A percentile compares a stretch with the other conserved stretches of the same genome.
Conservation (phyloP, 352 stramenopile species). For the Phytophthora quininea region DNA sequence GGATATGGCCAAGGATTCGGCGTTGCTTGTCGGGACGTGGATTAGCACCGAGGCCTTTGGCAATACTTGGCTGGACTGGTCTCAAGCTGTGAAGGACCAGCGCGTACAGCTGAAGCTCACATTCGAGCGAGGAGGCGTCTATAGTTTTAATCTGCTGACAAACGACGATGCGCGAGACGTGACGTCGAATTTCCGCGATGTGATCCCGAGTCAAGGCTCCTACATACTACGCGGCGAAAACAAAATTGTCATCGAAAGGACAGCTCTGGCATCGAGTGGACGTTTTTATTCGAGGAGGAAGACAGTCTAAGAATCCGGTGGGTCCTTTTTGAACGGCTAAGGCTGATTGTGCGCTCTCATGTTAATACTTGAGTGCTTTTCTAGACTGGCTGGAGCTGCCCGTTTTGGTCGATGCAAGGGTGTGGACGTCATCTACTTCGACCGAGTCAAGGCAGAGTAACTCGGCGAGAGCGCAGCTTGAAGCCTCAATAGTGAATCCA, state of each 20-base stretch:
- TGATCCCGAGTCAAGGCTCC: slow-evolving; percentile 47
- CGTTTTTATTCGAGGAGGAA: slow-evolving; percentile 71
- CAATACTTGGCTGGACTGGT: slow-evolving; percentile 81
- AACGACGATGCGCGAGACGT: slow-evolving; percentile 38
- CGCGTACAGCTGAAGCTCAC: slow-evolving; percentile 44
- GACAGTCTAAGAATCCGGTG: slow-evolving; percentile 63
- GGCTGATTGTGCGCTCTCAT: not conserved
- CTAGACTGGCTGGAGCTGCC: slow-evolving; percentile 72
- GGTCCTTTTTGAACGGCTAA: not conserved
- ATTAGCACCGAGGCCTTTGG: slow-evolving; percentile 76
- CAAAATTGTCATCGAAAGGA: slow-evolving; percentile 50
- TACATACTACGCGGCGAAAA: slow-evolving; percentile 42
- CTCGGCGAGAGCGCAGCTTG: not conserved
- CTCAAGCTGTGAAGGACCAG: slow-evolving; percentile 65
- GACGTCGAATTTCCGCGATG: slow-evolving; percentile 58
- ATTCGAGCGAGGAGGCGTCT: slow-evolving; percentile 45
- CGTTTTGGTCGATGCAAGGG: slow-evolving; percentile 77
- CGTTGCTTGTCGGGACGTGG: slow-evolving; percentile 51
- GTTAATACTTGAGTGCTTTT: not conserved
- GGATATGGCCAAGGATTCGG: slow-evolving; percentile 1
- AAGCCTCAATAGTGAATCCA: not conserved
- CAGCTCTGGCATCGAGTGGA: slow-evolving; percentile 64
- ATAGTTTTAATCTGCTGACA: slow-evolving; percentile 42
- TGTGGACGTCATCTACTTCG: slow-evolving; percentile 87
- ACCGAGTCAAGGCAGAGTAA: slow-evolving; percentile 23